phyloP scores from a whole-genome alignment of 1,284 basidiomycete species.

The Fomes fomentarius region DNA sequence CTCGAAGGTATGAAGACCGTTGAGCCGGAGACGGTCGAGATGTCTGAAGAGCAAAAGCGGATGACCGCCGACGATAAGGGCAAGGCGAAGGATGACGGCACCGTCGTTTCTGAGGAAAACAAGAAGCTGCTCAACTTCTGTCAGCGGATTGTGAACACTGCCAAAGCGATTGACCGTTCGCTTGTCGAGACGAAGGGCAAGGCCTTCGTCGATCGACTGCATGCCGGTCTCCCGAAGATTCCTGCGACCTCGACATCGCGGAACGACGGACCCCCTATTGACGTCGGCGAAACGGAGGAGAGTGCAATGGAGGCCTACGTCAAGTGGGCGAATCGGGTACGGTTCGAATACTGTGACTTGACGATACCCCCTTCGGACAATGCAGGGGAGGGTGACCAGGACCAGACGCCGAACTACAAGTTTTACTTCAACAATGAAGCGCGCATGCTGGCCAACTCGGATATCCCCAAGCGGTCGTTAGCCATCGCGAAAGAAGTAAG shows the following conservation, averaged over 20 bases:
- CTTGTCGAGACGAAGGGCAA: conserved; percentile 85
- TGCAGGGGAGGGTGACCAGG: conserved; percentile 43
- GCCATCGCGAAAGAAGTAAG: conserved; percentile 90
- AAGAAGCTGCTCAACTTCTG: conserved; percentile 71
- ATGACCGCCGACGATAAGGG: conserved; percentile 66
- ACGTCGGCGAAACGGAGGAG: conserved; percentile 64
- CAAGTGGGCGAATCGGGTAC: conserved; percentile 77
- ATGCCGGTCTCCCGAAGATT: conserved; percentile 74
- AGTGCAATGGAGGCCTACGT: conserved; percentile 71
- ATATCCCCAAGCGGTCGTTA: conserved; percentile 85
- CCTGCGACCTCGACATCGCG: conserved; percentile 46
- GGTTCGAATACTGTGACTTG: conserved; percentile 90
- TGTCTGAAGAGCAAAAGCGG: conserved; percentile 84
- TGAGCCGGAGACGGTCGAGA: conserved; percentile 51
- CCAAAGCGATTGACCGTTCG: conserved; percentile 82
- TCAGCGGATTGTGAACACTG: conserved; percentile 78
- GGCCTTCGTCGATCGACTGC: conserved; percentile 78
- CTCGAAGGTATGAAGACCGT: conserved; percentile 63
- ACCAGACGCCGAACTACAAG: conserved; percentile 71
- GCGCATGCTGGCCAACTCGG: conserved; percentile 74
- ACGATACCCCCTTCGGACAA: conserved; percentile 46
- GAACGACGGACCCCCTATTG: conserved; percentile 41
- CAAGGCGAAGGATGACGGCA: conserved; percentile 57
- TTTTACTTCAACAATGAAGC: conserved; percentile 81
- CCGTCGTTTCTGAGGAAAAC: conserved; percentile 64